phyloP scores from a whole-genome alignment of 768 basidiomycete genomes.

The Pleurotus pulmonarius region DNA sequence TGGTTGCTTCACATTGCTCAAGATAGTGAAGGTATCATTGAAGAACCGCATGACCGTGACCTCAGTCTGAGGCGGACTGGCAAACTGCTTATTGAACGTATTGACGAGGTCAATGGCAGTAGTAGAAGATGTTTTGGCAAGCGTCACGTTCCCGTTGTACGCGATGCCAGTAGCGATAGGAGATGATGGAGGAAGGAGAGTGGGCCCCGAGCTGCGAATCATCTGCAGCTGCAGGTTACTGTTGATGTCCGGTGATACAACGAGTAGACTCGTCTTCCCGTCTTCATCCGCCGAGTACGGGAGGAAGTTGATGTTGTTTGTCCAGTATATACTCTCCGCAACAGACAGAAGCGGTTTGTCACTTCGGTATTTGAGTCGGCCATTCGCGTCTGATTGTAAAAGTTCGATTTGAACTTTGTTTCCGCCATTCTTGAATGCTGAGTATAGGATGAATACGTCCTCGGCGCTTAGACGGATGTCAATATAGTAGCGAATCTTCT shows the following conservation, averaged over 20 bases:
- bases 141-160: slow-evolving; percentile 2
- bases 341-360: slow-evolving; percentile 2
- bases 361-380: background rate
- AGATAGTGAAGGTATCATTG: background rate
- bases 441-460: slow-evolving; percentile 2
- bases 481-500: no score
- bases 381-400: background rate
- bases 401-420: slow-evolving; percentile 3
- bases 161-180: background rate
- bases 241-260: background rate
- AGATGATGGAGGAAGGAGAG: slow-evolving; percentile 1
- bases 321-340: slow-evolving; percentile 3
- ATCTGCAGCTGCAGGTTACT: slow-evolving; percentile 2
- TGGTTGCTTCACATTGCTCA: slow-evolving; percentile 2
- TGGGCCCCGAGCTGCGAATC: slow-evolving; percentile 5
- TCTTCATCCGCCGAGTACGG: slow-evolving; percentile 5
- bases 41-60: slow-evolving; percentile 2
- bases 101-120: slow-evolving; percentile 5
- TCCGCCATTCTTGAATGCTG: slow-evolving; percentile 1
- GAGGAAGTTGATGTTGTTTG: background rate
- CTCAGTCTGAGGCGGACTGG: background rate
- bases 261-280: slow-evolving; percentile 4
- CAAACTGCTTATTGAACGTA: background rate
- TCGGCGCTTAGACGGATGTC: background rate
- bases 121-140: background rate